Percentiles rank a stretch among this genome's conserved stretches.
These are phyloP conservation scores for Rhodotorula sp. DNA, from an alignment of 1,284 basidiomycete species.

Conservation along the genomic window DNA sequence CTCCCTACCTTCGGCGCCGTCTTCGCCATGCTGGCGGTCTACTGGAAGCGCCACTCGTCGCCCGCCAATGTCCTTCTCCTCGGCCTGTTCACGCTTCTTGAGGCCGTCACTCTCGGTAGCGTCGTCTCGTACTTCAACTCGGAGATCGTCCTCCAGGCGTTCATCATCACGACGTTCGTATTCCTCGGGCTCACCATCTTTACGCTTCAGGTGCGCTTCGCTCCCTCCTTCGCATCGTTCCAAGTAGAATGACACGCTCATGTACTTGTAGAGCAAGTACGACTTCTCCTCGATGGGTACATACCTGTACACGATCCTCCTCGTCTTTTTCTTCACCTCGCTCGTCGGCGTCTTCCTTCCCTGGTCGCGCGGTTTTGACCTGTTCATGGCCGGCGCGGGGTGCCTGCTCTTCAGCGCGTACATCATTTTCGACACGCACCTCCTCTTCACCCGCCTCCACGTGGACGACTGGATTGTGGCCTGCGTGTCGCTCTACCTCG, in stretches of 20 bases:
- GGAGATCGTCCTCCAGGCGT: constrained; percentile 76
- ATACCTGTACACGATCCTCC: constrained; percentile 74
- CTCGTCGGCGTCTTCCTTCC: constrained; percentile 78
- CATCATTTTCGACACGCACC: constrained; percentile 72
- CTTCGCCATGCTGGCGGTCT: constrained; percentile 66
- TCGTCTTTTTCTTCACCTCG: constrained; percentile 68
- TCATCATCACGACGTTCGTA: constrained; percentile 82
- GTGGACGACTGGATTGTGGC: constrained; percentile 74
- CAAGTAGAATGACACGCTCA: neutral
- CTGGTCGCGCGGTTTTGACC: constrained; percentile 71
- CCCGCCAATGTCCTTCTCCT: constrained; percentile 75
- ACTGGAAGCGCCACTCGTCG: constrained; percentile 78
- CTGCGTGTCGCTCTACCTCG: constrained; percentile 81
- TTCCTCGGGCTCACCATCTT: constrained; percentile 84
- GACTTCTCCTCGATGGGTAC: constrained; percentile 83
- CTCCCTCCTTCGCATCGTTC: neutral
- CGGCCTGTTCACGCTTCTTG: constrained; percentile 73
- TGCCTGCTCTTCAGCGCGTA: constrained; percentile 74
- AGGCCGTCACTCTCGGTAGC: constrained; percentile 76
- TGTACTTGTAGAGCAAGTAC: constrained; percentile 59
- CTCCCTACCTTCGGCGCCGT: constrained; percentile 21
- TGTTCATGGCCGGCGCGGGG: constrained; percentile 74
- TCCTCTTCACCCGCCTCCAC: constrained; percentile 70
- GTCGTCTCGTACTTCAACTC: constrained; percentile 74
- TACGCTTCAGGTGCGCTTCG: constrained; percentile 55